A percentile compares a stretch with the other conserved stretches of the same genome.
phyloP scores from a whole-genome alignment of 1,284 basidiomycete species.

The Fomes fomentarius region DNA sequence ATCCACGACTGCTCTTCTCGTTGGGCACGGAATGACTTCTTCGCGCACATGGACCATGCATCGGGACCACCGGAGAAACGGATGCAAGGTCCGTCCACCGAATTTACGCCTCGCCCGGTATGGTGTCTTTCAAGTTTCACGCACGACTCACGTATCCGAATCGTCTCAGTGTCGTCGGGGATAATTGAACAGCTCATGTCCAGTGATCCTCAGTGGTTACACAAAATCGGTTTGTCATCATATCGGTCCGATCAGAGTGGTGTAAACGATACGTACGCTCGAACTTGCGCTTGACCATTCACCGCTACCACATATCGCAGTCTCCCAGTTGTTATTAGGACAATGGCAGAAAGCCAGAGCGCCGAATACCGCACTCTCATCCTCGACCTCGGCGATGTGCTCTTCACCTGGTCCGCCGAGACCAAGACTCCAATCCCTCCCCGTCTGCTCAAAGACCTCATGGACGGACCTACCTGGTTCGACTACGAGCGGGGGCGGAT shows the following conservation, averaged over 20 bases:
- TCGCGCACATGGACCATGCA: background rate
- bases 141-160: too few species aligned
- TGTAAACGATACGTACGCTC: too few species aligned
- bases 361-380: conserved; percentile 37
- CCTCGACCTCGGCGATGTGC: conserved; percentile 44
- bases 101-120: background rate
- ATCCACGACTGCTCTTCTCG: background rate
- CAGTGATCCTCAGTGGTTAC: too few species aligned
- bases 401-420: conserved; percentile 57
- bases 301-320: too few species aligned
- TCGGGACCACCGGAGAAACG: background rate
- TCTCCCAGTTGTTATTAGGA: too few species aligned
- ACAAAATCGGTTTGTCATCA: too few species aligned
- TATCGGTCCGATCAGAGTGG: too few species aligned
- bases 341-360: too few species aligned
- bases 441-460: conserved; percentile 45
- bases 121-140: background rate
- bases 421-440: conserved; percentile 50
- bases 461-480: conserved; percentile 53
- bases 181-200: too few species aligned
- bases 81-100: background rate
- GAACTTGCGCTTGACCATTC: too few species aligned
- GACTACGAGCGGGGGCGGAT: conserved; percentile 51
- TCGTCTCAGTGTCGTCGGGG: too few species aligned
- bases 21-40: background rate